Evolutionary conservation across 1,284 basidiomycete genomes (phyloP), one percentile per base, ranked within the genome.

Genomic region (Ceratobasidium sp.): DNA sequence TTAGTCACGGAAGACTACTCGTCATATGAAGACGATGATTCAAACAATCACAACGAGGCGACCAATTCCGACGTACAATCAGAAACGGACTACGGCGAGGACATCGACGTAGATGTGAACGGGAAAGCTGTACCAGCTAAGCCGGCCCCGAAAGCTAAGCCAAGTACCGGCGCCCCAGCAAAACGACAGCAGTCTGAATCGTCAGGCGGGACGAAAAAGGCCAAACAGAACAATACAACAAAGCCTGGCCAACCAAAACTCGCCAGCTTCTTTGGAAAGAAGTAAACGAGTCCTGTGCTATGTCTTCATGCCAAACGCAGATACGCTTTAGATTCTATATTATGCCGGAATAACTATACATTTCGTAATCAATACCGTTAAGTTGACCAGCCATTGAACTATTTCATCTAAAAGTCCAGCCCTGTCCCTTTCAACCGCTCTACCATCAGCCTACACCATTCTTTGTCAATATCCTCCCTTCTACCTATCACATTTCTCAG

Each of bases 1-100:
- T 9, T 16, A 93, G 92, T 87, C 18, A 89, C 86, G 38, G 89
- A 91, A 78, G 92, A 93, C 78, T 91, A 91, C 78, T 91, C 91
- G 1, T 87, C 87, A 16, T 93, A 91, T 78, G 91, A 94, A 80
- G 92, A 91, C 6, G 89, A 90, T 1, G 87, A 87, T 26, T 43
- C 66, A 21, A 49, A 55, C 28, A 90, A 90, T 76, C 86, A 87
- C 11, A 76, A 76, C 26, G 73, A 69, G 30, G 85, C 84, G 38
- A 81, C 77, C 1, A 82, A 80, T 43, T 73, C 73, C 23, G 73
- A 73, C 30, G 70, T 41, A 14, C 54, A 70, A 18, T 58, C 67
- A 14, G 67, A 70, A 38, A 55, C 67, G 16, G 67, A 70, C 21
- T 55, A 38, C 16, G 55, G 62, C 16, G 62, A 64, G 8, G 62